Evolutionary conservation across 106 monocot genomes (phyloP).

Genomic region (Narthecium ossifragum): DNA sequence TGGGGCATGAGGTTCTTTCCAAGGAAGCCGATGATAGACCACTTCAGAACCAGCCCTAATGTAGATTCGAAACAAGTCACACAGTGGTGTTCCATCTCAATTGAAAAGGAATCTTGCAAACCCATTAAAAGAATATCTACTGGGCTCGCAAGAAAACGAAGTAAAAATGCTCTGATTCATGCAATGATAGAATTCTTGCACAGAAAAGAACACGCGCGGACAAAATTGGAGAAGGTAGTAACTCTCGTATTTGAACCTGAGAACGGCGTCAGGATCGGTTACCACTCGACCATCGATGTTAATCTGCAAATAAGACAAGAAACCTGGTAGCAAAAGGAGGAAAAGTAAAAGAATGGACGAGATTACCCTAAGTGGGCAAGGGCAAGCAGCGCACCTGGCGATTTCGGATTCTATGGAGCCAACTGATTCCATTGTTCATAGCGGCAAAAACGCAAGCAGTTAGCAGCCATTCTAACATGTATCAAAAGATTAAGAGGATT

Average conservation of each 20-base stretch:
- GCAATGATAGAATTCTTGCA: not conserved
- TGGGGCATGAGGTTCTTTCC: constrained; percentile 57
- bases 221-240: not conserved
- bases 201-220: not conserved
- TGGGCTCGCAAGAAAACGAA: too few species aligned
- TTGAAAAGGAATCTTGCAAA: too few species aligned
- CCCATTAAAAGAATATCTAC: too few species aligned
- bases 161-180: not conserved
- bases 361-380: not conserved
- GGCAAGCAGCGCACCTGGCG: constrained; percentile 48
- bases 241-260: constrained; percentile 26
- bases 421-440: constrained; percentile 27
- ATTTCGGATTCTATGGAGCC: constrained; percentile 67
- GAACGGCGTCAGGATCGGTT: constrained; percentile 35
- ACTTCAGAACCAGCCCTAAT: constrained; percentile 48
- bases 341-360: not conserved
- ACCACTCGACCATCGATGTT: constrained; percentile 46
- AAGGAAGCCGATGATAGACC: constrained; percentile 66
- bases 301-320: constrained; percentile 30
- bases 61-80: constrained; percentile 6
- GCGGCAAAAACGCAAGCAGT: not conserved
- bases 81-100: too few species aligned
- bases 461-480: not conserved
- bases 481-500: not conserved
- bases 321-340: not conserved